These are phyloP conservation scores for Nothomitra cinnamomea DNA, from an alignment of 2,329 filamentous ascomycete genomes.

Conservation along the genomic window DNA sequence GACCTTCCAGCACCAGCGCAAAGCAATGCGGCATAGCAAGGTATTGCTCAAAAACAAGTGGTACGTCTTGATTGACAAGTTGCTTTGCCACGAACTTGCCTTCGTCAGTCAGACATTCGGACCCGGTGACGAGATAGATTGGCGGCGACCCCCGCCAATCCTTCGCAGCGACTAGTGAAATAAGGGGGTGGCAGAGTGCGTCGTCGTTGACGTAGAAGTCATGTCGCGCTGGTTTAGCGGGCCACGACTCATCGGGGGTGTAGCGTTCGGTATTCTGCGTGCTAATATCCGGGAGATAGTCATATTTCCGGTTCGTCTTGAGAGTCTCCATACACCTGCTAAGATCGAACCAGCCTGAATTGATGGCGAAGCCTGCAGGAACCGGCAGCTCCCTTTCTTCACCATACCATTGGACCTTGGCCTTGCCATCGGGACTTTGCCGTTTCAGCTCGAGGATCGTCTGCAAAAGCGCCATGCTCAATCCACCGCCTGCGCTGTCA, in stretches of 20 bases:
- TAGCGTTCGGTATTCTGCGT: slow-evolving; percentile 12
- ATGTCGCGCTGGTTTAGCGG: slow-evolving; percentile 26
- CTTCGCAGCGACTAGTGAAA: slow-evolving; percentile 38
- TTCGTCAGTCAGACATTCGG: slow-evolving; percentile 58
- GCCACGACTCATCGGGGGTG: slow-evolving; percentile 22
- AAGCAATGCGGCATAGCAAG: slow-evolving; percentile 70
- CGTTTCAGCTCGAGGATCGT: slow-evolving; percentile 45
- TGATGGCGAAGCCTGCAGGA: slow-evolving; percentile 45
- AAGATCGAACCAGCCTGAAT: slow-evolving; percentile 57
- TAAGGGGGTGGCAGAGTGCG: slow-evolving; percentile 45
- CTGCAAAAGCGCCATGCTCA: slow-evolving; percentile 49
- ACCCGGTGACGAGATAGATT: slow-evolving; percentile 49
- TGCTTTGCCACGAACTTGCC: slow-evolving; percentile 40
- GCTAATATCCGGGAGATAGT: slow-evolving; percentile 40
- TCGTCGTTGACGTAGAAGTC: slow-evolving; percentile 29
- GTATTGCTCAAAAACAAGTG: slow-evolving; percentile 52
- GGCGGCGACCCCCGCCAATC: slow-evolving; percentile 49
- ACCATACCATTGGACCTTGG: slow-evolving; percentile 43
- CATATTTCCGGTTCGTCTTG: slow-evolving; percentile 34
- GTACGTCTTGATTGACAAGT: slow-evolving; percentile 38
- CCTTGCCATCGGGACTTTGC: slow-evolving; percentile 14
- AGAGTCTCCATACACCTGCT: slow-evolving; percentile 44
- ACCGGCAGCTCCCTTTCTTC: slow-evolving; percentile 40
- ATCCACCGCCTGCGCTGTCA: slow-evolving; percentile 61
- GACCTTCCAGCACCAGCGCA: slow-evolving; percentile 15